A percentile compares a stretch with the other conserved stretches of the same genome.
Evolutionary conservation across 345 rosid species (phyloP).

Genomic region (Dimocarpus longan): DNA sequence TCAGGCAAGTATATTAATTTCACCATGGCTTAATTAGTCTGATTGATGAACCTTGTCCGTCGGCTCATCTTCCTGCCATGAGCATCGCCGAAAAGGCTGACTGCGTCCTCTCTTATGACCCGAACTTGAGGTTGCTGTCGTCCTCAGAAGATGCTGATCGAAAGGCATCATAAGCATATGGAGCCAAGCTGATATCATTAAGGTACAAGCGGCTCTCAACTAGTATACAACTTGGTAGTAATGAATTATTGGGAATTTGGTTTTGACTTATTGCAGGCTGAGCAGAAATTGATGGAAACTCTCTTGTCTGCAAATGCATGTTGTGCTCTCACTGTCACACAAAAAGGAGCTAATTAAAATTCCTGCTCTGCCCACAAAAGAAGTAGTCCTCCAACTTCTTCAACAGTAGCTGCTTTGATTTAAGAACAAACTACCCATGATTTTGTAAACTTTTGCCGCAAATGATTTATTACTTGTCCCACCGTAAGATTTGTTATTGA

Average conservation of each 20-base stretch:
- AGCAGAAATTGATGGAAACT: conserved; percentile 39
- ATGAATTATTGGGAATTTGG: background rate
- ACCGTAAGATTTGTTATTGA: no score
- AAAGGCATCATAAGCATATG: conserved; percentile 65
- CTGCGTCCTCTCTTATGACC: conserved; percentile 65
- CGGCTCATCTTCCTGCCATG: conserved; percentile 62
- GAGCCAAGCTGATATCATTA: conserved; percentile 63
- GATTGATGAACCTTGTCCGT: conserved; percentile 67
- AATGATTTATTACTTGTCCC: no score
- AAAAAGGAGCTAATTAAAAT: conserved; percentile 46
- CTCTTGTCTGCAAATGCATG: conserved; percentile 45
- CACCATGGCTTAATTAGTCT: conserved; percentile 75
- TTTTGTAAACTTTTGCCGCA: background rate
- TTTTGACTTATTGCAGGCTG: conserved; percentile 27
- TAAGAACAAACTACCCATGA: background rate
- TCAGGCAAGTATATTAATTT: conserved; percentile 53
- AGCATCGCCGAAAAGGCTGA: conserved; percentile 60
- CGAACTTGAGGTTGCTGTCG: conserved; percentile 61
- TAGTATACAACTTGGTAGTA: background rate
- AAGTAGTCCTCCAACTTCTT: conserved; percentile 24
- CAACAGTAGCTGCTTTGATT: background rate
- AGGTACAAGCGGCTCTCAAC: conserved; percentile 33
- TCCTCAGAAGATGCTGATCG: conserved; percentile 57
- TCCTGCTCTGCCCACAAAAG: conserved; percentile 45
- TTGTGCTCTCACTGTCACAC: conserved; percentile 39